These are phyloP conservation scores for Annulohypoxylon stygium DNA, from an alignment of 495 filamentous ascomycete species.

Conservation along the genomic window DNA sequence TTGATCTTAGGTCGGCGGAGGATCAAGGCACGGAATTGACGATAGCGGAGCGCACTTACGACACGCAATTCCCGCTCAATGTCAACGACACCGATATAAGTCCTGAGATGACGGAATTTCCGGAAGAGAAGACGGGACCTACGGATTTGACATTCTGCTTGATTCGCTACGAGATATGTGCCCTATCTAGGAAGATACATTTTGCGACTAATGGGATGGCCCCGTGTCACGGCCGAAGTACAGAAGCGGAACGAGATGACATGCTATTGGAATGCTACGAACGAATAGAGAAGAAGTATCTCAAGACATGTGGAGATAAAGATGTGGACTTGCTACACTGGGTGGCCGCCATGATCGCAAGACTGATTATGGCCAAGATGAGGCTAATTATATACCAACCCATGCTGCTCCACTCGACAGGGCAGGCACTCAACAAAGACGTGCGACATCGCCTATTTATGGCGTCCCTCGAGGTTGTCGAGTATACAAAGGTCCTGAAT, in stretches of 20 bases:
- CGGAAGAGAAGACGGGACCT: conserved; percentile 67
- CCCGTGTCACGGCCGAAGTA: conserved; percentile 48
- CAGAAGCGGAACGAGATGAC: conserved; percentile 70
- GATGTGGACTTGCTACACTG: conserved; percentile 71
- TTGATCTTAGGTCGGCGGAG: conserved; percentile 83
- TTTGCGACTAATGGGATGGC: conserved; percentile 53
- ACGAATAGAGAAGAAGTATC: conserved; percentile 75
- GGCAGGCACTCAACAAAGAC: conserved; percentile 63
- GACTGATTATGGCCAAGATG: conserved; percentile 75
- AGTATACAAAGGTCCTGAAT: conserved; percentile 75
- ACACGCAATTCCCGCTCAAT: conserved; percentile 80
- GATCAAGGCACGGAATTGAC: conserved; percentile 86
- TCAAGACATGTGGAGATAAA: conserved; percentile 69
- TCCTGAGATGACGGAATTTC: conserved; percentile 72
- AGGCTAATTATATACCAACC: conserved; percentile 64
- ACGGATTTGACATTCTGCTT: conserved; percentile 88
- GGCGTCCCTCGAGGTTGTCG: conserved; percentile 79
- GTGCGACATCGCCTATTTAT: conserved; percentile 81
- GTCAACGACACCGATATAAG: conserved; percentile 83
- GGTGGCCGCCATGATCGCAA: conserved; percentile 76
- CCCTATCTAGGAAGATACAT: conserved; percentile 58
- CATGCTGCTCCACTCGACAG: conserved; percentile 61
- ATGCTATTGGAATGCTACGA: conserved; percentile 74
- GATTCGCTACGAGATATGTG: conserved; percentile 74
- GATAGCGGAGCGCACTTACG: conserved; percentile 76